Conservation (phyloP, 805 yeast species). For the Barnettozyma sucrosica region DNA sequence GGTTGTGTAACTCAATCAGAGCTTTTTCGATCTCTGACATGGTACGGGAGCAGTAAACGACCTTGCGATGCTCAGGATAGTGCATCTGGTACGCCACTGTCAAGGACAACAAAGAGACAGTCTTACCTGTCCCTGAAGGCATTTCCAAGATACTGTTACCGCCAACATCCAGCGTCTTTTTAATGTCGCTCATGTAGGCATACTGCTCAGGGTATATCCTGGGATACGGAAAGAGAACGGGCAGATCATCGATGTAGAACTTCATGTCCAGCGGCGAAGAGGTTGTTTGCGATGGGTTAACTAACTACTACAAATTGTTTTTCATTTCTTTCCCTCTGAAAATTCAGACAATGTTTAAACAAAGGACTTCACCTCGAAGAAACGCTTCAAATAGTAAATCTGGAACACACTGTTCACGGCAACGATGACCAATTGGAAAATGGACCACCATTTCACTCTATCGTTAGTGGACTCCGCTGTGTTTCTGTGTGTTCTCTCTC, state of each 20-base stretch:
- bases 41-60: conserved; percentile 97
- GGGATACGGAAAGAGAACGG: conserved; percentile 94
- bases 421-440: conserved; percentile 84
- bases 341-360: conserved; percentile 38
- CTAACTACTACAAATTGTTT: not conserved
- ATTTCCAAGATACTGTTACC: conserved; percentile 95
- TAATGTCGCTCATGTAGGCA: conserved; percentile 95
- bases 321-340: not conserved
- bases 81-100: conserved; percentile 94
- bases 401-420: conserved; percentile 86
- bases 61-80: conserved; percentile 90
- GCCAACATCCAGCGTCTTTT: conserved; percentile 89
- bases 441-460: conserved; percentile 97
- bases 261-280: conserved; percentile 14
- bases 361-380: conserved; percentile 89
- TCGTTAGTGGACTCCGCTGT: conserved; percentile 97
- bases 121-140: conserved; percentile 99
- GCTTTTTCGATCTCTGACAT: conserved; percentile 99
- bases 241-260: conserved; percentile 91
- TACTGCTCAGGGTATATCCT: conserved; percentile 97
- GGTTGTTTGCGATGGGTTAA: not conserved
- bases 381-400: conserved; percentile 87
- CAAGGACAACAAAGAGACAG: conserved; percentile 83
- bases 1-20: conserved; percentile 75
- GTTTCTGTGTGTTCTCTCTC: conserved; percentile 97